These are phyloP conservation scores for Leptographium galeiforme DNA, from an alignment of 2,329 filamentous ascomycete genomes.

Conservation along the genomic window DNA sequence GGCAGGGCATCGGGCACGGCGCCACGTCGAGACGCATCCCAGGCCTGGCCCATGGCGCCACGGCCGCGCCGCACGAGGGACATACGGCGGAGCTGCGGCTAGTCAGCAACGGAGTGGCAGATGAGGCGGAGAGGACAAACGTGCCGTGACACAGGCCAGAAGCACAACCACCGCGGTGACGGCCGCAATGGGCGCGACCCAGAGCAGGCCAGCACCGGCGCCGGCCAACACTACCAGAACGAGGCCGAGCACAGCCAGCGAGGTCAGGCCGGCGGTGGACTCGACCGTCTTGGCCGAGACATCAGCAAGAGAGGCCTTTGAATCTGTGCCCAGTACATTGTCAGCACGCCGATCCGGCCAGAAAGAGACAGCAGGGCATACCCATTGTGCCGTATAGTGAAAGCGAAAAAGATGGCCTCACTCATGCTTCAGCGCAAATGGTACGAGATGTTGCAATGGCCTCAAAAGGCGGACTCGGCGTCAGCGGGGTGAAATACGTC, in stretches of 20 bases:
- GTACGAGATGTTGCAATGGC: no score
- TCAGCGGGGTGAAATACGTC: no score
- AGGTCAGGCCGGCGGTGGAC: not conserved
- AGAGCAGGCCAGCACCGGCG: not conserved
- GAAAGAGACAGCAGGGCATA: no score
- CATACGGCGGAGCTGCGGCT: constrained; percentile 5
- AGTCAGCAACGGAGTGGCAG: not conserved
- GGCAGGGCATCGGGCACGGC: constrained; percentile 6
- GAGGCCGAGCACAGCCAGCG: not conserved
- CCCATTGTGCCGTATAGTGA: no score
- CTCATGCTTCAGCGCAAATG: no score
- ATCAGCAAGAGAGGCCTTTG: not conserved
- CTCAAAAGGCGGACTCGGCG: no score
- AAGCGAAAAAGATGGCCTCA: no score
- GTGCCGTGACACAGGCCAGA: not conserved
- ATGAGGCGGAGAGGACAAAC: not conserved
- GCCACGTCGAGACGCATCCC: constrained; percentile 4
- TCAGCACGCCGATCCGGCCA: no score
- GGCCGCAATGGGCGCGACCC: not conserved
- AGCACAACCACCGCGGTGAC: not conserved
- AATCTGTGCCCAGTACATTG: not conserved
- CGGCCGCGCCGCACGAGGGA: not conserved
- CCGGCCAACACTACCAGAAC: not conserved
- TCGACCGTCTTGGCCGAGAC: not conserved
- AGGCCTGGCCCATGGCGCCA: constrained; percentile 3